phyloP scores from a whole-genome alignment of 441 rosid species.

The Kokia cookei region DNA sequence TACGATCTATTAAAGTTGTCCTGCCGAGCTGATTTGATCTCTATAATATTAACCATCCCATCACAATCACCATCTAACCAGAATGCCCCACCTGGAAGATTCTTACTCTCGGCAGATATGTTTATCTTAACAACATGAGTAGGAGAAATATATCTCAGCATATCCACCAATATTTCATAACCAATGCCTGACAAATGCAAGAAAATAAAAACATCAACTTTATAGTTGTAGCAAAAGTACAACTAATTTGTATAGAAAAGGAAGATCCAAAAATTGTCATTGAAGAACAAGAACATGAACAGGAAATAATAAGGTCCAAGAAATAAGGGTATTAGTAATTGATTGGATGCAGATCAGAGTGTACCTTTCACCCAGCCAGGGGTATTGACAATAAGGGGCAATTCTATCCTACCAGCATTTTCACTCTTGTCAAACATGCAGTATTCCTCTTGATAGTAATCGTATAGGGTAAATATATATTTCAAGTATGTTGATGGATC shows the following conservation, averaged over 20 bases:
- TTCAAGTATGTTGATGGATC: slow-evolving; percentile 74
- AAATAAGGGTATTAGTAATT: slow-evolving; percentile 2
- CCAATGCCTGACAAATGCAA: slow-evolving; percentile 58
- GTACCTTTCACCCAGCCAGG: slow-evolving; percentile 98
- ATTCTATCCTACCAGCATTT: slow-evolving; percentile 28
- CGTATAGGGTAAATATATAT: slow-evolving; percentile 47
- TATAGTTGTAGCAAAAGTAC: neutral
- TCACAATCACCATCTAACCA: slow-evolving; percentile 51
- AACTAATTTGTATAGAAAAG: neutral
- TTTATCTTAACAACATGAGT: slow-evolving; percentile 87
- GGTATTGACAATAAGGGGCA: slow-evolving; percentile 87
- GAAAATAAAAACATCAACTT: neutral
- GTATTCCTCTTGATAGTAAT: slow-evolving; percentile 52
- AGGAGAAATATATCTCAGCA: slow-evolving; percentile 61
- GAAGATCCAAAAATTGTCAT: neutral
- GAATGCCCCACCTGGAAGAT: slow-evolving; percentile 76
- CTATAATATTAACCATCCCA: slow-evolving; percentile 46
- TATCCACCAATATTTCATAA: slow-evolving; percentile 73
- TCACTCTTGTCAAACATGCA: slow-evolving; percentile 22
- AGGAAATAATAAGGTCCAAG: neutral
- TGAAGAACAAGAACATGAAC: neutral
- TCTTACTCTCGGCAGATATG: slow-evolving; percentile 52
- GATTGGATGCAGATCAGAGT: slow-evolving; percentile 1
- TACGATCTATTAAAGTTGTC: slow-evolving; percentile 70
- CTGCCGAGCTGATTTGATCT: slow-evolving; percentile 58